Conservation (phyloP, 2,329 filamentous ascomycete genomes). For the Emmonsia crescens region DNA sequence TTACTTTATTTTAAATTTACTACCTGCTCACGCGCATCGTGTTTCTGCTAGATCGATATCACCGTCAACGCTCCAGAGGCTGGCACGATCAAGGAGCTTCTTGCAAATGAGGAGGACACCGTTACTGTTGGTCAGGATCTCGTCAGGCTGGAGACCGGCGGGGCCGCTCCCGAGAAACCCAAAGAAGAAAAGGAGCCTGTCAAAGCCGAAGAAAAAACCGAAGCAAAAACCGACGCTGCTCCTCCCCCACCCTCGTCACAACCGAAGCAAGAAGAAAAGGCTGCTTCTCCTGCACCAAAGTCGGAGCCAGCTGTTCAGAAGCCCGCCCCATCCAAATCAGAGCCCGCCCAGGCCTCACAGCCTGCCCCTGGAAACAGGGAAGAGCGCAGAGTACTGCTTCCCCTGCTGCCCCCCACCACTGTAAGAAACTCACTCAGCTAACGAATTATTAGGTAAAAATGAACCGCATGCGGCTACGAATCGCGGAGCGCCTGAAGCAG, state of each 20-base stretch:
- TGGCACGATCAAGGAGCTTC: constrained; percentile 81
- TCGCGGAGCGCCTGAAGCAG: constrained; percentile 95
- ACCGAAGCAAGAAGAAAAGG: constrained; percentile 23
- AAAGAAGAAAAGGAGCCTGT: constrained; percentile 46
- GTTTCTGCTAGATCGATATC: constrained; percentile 66
- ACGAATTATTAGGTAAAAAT: constrained; percentile 68
- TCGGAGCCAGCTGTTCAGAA: constrained; percentile 16
- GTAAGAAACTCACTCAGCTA: background rate
- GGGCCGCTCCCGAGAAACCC: constrained; percentile 31
- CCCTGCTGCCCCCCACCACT: background rate
- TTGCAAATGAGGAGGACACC: constrained; percentile 89
- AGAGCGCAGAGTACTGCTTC: constrained; percentile 62
- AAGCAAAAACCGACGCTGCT: constrained; percentile 13
- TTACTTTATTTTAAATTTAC: background rate
- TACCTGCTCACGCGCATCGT: background rate
- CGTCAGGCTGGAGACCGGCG: constrained; percentile 72
- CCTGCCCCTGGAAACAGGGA: constrained; percentile 59
- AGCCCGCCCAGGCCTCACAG: constrained; percentile 16
- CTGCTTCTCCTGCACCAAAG: constrained; percentile 27
- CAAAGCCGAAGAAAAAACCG: constrained; percentile 22
- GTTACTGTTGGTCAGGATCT: constrained; percentile 90
- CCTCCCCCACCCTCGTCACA: constrained; percentile 14
- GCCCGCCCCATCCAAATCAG: constrained; percentile 7
- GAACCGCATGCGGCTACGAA: constrained; percentile 98
- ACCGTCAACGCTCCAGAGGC: constrained; percentile 88